Evolutionary conservation across 2,329 filamentous ascomycete genomes (phyloP), one percentile per base, ranked within the genome.

Genomic region (Neonectria magnoliae): DNA sequence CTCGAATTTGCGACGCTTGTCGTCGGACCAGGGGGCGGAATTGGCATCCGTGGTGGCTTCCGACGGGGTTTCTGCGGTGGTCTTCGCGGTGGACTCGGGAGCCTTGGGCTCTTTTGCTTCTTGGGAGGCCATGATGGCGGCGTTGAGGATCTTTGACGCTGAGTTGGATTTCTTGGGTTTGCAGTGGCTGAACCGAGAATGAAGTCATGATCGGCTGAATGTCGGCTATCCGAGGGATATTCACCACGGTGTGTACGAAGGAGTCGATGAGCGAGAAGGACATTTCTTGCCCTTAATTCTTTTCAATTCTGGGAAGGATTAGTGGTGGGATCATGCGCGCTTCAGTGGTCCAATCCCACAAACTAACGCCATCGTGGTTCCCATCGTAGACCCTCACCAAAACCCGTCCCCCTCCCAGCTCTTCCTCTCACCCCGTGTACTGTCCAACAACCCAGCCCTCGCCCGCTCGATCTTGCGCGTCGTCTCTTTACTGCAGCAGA

Each of bases 401-500:
- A 74, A 74, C n/a, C 54, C 62, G 59, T 73, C 70, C 9, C 20
- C 52, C 22, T 51, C n/a, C 72, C 71, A 74, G 2, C 61, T 50
- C 41, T 58, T 68, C 25, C 42, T 57, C 16, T 64, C 55, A 2
- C 52, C 50, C 18, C 33, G 57, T 0, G 31, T 59, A 8, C 58
- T 65, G 38, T 71, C 69, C 31, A 81, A 16, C 64, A 84, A 65
- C 0, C 77, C 79, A 2, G 75, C 75, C 47, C 86, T 81, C 2
- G 84, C 86, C 50, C 69, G 76, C 44, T 81, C 80, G 38, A 91
- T 81, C 61, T 83, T 85, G 31, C 78, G 73, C 11, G 83, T 83
- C 1, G 87, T 84, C 11, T 89, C 85, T 27, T 84, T 80, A 68
- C 91, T 94, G 42, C 95, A 87, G 74, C 93, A 97, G 55, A 98